Evolutionary conservation across 345 rosid genomes (phyloP).

Genomic region (Boechera stricta): DNA sequence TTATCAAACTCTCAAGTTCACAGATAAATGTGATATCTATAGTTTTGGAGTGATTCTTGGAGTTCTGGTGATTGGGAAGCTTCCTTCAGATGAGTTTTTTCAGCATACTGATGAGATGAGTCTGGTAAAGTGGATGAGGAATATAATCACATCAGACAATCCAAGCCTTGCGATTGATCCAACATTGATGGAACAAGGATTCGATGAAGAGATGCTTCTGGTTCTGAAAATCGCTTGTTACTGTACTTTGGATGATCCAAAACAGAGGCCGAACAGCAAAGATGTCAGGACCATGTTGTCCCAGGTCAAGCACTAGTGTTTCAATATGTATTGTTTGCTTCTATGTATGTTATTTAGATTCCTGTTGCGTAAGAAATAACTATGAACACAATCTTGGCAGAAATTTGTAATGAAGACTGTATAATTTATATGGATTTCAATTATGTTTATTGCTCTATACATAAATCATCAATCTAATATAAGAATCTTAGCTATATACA

Average conservation of each 20-base stretch:
- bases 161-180: slow-evolving; percentile 71
- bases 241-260: slow-evolving; percentile 79
- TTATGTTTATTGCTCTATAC: slow-evolving; percentile 35
- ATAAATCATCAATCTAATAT: slow-evolving; percentile 32
- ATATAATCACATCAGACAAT: slow-evolving; percentile 63
- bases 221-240: slow-evolving; percentile 85
- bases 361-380: slow-evolving; percentile 20
- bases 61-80: slow-evolving; percentile 76
- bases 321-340: slow-evolving; percentile 20
- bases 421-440: slow-evolving; percentile 3
- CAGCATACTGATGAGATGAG: slow-evolving; percentile 74
- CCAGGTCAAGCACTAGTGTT: slow-evolving; percentile 56
- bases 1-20: slow-evolving; percentile 84
- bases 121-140: slow-evolving; percentile 81
- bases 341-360: slow-evolving; percentile 1
- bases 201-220: slow-evolving; percentile 78
- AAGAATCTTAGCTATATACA: slow-evolving; percentile 35
- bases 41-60: slow-evolving; percentile 87
- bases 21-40: slow-evolving; percentile 84
- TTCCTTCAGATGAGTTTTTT: slow-evolving; percentile 86
- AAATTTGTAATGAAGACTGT: slow-evolving; percentile 34
- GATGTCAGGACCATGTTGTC: slow-evolving; percentile 75
- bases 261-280: slow-evolving; percentile 87
- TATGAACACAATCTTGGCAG: slow-evolving; percentile 25
- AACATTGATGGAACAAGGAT: slow-evolving; percentile 61